Evolutionary conservation across 495 filamentous ascomycete genomes (phyloP).

Genomic region (Penicillium pulvis): DNA sequence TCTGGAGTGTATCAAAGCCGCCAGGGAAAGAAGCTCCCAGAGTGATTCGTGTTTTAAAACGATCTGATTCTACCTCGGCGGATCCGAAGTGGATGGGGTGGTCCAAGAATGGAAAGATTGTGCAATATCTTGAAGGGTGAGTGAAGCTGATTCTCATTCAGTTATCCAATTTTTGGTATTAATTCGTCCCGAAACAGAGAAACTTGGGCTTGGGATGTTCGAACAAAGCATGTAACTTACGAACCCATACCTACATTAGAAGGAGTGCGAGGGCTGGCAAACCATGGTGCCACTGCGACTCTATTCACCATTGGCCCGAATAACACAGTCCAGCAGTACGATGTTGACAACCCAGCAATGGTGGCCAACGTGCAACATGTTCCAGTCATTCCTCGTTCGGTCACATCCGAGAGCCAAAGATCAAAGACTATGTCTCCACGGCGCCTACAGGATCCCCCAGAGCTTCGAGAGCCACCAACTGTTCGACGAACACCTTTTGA

Average conservation of each 20-base stretch:
- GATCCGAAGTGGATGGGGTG: constrained; percentile 96
- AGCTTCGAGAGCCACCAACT: constrained; percentile 32
- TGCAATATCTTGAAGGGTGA: constrained; percentile 92
- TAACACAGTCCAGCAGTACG: constrained; percentile 90
- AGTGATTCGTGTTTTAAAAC: constrained; percentile 84
- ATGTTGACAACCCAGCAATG: constrained; percentile 79
- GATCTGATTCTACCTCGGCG: constrained; percentile 65
- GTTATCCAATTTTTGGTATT: background rate
- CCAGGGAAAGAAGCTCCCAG: constrained; percentile 73
- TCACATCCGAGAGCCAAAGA: constrained; percentile 69
- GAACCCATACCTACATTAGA: constrained; percentile 85
- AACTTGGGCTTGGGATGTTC: constrained; percentile 93
- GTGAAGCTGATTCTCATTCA: constrained; percentile 31
- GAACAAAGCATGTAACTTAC: constrained; percentile 91
- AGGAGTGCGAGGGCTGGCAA: constrained; percentile 76
- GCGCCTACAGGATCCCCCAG: constrained; percentile 38
- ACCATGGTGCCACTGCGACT: constrained; percentile 87
- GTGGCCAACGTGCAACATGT: constrained; percentile 83
- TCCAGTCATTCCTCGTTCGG: constrained; percentile 71
- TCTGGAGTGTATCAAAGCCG: constrained; percentile 95
- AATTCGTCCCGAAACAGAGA: constrained; percentile 58
- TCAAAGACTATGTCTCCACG: constrained; percentile 33
- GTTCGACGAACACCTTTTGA: constrained; percentile 44
- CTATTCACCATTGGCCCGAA: constrained; percentile 90
- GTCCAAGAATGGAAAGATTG: constrained; percentile 95